Conservation (phyloP, 2,329 filamentous ascomycete species). For the Colletotrichum lentis region DNA sequence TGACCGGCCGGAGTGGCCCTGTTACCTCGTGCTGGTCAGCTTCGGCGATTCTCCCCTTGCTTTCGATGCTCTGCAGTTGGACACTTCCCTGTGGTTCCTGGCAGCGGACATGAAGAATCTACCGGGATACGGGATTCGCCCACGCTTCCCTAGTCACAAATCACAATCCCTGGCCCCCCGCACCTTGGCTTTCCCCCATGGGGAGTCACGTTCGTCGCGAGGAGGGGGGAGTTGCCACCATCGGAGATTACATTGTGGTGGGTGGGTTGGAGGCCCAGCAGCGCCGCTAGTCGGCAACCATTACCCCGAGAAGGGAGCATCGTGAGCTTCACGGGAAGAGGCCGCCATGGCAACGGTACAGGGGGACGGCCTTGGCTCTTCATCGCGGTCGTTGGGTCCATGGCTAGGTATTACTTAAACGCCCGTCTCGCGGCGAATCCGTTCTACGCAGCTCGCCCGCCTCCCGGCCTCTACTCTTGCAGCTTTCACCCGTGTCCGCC, state of each 20-base stretch:
- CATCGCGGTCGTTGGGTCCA: too few relatives aligned
- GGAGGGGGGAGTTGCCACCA: slow-evolving; percentile 6
- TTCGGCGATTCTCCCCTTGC: neutral
- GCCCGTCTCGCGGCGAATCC: neutral
- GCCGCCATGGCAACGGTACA: neutral
- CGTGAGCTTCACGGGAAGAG: neutral
- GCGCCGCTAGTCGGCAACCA: slow-evolving; percentile 3
- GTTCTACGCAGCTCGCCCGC: neutral
- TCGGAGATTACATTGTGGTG: slow-evolving; percentile 22
- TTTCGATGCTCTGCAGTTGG: neutral
- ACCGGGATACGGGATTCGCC: neutral
- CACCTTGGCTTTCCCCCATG: slow-evolving; percentile 16
- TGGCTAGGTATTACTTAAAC: slow-evolving; percentile 4
- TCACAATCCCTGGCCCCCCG: neutral
- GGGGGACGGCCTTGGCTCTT: too few relatives aligned
- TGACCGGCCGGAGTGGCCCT: too few relatives aligned
- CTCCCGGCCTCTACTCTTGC: neutral
- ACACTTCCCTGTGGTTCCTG: neutral
- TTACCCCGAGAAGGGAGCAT: slow-evolving; percentile 9
- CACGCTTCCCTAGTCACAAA: too few relatives aligned
- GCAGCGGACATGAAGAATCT: neutral
- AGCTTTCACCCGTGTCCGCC: neutral
- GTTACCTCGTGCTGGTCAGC: neutral
- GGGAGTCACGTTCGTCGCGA: slow-evolving; percentile 9
- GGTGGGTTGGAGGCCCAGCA: neutral